Base-by-base conservation (phyloP, 1,139 yeast species). In the Casaregolazyma lundiana region DNA sequence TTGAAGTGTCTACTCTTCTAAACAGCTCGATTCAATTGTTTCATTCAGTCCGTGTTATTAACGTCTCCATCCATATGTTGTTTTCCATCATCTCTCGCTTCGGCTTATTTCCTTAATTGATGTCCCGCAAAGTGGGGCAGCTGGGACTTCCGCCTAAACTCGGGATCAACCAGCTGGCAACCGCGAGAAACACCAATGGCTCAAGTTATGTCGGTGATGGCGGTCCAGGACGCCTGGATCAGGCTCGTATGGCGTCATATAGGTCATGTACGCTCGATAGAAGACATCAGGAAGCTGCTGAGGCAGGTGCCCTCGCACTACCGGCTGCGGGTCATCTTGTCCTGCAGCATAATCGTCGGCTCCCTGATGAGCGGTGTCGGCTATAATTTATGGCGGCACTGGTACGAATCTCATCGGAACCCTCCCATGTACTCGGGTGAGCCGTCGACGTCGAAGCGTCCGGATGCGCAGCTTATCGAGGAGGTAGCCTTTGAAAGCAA, bases 401-500 rank as follows among this genome's bases (percentile, higher is more conserved):
- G 32, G 38, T 20, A 21, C 29, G 35, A 41, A 7, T 18, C 42
- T 16, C 35, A 26, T 26, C 11, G 36, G 11, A 39, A 29, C 15
- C 30, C 19, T 6, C 36, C 36, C 11, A 19, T 42, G 13, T 35
- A 40, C 36, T 35, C 20, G 22, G 49, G 35, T 67, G 41, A 43
- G 7, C 20, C 20, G n/a, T 35, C 24, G 17, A n/a, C 20, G 16
- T 15, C 13, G 3, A 16, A 22, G 22, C 36, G 24, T 18, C 9
- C 15, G 11, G 19, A 17, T 9, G 9, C 22, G 17, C 13, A 35
- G 18, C 20, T n/a, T 4, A 19, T 29, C 15, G 24, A 35, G 35
- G 44, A 41, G 35, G 18, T 41, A 15, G 37, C 36, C 18, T 17
- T 41, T 18, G 40, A 41, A 8, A 17, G 22, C 5, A 69, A 70